Base-by-base conservation (phyloP, 1,284 basidiomycete genomes). In the Papiliotrema terrestris region DNA sequence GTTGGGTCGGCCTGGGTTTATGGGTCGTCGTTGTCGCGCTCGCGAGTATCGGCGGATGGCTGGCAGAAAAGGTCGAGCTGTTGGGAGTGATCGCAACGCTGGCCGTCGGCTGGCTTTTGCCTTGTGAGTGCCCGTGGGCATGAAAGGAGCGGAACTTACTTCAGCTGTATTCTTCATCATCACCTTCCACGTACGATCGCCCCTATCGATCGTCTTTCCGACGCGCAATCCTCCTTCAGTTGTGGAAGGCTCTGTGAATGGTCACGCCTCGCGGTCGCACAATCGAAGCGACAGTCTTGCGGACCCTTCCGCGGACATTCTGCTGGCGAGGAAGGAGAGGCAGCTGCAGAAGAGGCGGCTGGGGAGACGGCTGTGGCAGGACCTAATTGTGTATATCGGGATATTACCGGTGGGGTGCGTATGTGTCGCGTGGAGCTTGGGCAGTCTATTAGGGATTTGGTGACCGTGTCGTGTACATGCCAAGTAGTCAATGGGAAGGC, bases 161-260 rank as follows among this genome's bases (percentile, higher is more conserved):
- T 13, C 57, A 77, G 75, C 76, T 23, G 58, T 78, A 35, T 75
- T 77, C 65, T 78, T 78, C 68, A 74, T 78, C 61, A 72, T 76
- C 56, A 77, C 76, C 11, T 78, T 78, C 63, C 76, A 78, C 57
- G 71, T 78, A 29, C 68, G 74, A 37, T 74, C 73, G 8, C 77
- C 77, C 2, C 62, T 77, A 4, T 70, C 76, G 9, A 78, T 78
- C 58, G 71, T 78, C 54, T 75, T 78, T 55, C 75, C 72, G 4
- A 64, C 69, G 0, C 49, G 52, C 15, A 45, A 51, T 20, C 58
- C 58, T 15, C 51, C 60, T 1, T 26, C 53, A 19, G 44, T 38
- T 42, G 13, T 37, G 29, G 15, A 51, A 23, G 35, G 15, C 37
- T 19, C n/a, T 26, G 37, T 23, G 15, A n/a, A 45, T 19, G 29